These are phyloP conservation scores for Diutina sp. DNA, from an alignment of 1,139 yeast species.

Conservation along the genomic window DNA sequence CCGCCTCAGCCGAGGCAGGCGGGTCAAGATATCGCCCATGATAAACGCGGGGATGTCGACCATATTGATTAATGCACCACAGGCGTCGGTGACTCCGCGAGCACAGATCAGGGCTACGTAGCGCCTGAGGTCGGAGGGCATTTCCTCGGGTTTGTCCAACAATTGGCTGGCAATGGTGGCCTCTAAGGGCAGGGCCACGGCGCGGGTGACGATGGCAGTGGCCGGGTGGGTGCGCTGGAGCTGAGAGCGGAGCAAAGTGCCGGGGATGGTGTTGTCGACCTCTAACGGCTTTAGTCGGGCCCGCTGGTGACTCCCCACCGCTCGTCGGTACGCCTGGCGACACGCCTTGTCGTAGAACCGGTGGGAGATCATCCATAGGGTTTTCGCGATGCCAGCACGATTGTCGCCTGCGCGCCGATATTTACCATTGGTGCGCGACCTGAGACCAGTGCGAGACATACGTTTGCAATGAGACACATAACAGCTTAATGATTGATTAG, in stretches of 20 bases:
- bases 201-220: neutral
- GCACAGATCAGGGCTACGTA: conserved; percentile 9
- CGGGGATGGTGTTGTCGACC: neutral
- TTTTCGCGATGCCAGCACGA: neutral
- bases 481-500: too few species aligned
- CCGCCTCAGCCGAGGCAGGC: conserved; percentile 21
- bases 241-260: neutral
- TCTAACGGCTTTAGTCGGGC: neutral
- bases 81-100: conserved; percentile 15
- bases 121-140: neutral
- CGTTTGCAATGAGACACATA: too few species aligned
- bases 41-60: conserved; percentile 25
- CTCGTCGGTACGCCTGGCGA: conserved; percentile 2
- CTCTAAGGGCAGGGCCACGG: neutral
- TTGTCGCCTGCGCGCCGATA: too few species aligned
- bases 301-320: neutral
- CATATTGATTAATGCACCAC: conserved; percentile 14
- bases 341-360: conserved; percentile 1
- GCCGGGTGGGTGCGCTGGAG: neutral
- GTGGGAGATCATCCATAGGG: conserved; percentile 2
- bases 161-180: neutral
- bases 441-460: too few species aligned
- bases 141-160: neutral
- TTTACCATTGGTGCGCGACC: too few species aligned
- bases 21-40: conserved; percentile 18